Conservation (phyloP, 768 basidiomycete species). For the Tephrocybe sp. region DNA sequence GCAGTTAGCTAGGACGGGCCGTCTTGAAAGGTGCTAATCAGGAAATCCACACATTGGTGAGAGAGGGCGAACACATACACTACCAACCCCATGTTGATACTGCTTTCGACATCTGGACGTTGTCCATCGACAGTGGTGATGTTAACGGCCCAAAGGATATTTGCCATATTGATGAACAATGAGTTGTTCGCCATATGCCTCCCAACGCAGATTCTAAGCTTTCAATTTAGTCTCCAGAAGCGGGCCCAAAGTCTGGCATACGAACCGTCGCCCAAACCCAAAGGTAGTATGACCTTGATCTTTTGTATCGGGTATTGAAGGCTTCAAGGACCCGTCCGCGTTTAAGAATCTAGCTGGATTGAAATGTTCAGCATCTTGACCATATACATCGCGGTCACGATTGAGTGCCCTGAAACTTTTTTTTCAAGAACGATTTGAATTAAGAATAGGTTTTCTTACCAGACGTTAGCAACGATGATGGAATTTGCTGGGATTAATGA, state of each 20-base stretch:
- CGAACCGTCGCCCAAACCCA: constrained; percentile 29
- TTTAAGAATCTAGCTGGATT: too few species aligned
- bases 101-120: background rate
- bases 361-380: constrained; percentile 23
- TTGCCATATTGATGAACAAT: constrained; percentile 15
- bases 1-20: background rate
- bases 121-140: background rate
- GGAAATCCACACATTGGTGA: background rate
- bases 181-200: constrained; percentile 16
- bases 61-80: background rate
- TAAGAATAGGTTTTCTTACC: background rate
- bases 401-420: constrained; percentile 19
- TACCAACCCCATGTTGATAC: background rate
- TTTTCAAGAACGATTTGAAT: background rate
- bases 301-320: too few species aligned
- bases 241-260: background rate
- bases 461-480: constrained; percentile 20
- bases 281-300: constrained; percentile 27
- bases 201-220: constrained; percentile 17
- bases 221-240: background rate
- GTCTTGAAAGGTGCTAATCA: background rate
- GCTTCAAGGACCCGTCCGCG: too few species aligned
- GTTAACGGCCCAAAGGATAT: constrained; percentile 14
- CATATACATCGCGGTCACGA: constrained; percentile 25
- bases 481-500: constrained; percentile 28